Base-by-base conservation (phyloP, 2,329 filamentous ascomycete genomes). In the Trichoderma citrinoviride region DNA sequence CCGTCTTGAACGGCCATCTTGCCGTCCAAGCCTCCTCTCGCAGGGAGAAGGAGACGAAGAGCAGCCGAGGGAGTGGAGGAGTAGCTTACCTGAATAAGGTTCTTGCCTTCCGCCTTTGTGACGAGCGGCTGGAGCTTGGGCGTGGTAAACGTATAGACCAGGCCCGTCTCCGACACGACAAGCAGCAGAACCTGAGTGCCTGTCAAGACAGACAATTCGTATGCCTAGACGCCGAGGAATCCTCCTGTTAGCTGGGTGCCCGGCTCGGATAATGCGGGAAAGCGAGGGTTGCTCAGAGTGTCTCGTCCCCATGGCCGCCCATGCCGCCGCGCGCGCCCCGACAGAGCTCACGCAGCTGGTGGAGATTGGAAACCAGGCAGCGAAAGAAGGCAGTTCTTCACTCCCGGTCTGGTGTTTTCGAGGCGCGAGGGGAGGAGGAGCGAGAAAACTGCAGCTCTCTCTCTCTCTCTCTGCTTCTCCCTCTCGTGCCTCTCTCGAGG, bases 71-170 rank as follows among this genome's bases (percentile, higher is more conserved):
- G 19, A 10, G 27, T 14, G 41, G 14, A 44, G 29, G 49, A 37
- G 43, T 64, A 54, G 50, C 87, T 70, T 86, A 97, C 95, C 88
- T 99, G 95, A 71, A 99, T 98, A 70, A 99, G 83, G 78, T 99
- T 99, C 87, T 99, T 99, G 81, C 95, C 95, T 81, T 98, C 95
- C 19, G 95, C 90, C 83, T 98, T 98, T 68, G 95, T 99, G 71
- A 98, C 95, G 61, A 99, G 87, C 68, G 95, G 95, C 81, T 98
- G 95, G 64, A 99, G 88, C 83, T 99, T 99, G 21, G 95, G 95
- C 17, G 95, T 99, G 52, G 94, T 98, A 78, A 98, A 98, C 66
- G 94, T 98, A 80, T 98, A 98, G 73, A 98, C 94, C 40, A 98
- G 87, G 70, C 94, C 94, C 25, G 94, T 98, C 82, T 98, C 94